Evolutionary conservation across 1,139 yeast genomes (phyloP).

Genomic region (Blastobotrys petasosporus): DNA sequence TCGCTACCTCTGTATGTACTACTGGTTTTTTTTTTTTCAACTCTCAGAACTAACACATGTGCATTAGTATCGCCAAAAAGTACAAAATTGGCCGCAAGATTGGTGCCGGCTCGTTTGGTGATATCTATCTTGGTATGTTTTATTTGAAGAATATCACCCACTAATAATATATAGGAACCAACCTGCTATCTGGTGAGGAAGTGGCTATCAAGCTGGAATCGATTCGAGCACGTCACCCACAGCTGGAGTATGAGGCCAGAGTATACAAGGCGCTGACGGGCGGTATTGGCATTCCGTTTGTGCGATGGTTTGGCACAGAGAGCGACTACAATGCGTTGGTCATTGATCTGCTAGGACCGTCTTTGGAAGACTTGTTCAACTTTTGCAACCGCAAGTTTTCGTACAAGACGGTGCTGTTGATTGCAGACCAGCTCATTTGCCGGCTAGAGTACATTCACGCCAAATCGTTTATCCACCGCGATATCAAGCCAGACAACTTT

Average conservation of each 20-base stretch:
- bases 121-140: slow-evolving; percentile 67
- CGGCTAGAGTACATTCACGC: slow-evolving; percentile 95
- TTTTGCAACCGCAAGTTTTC: slow-evolving; percentile 92
- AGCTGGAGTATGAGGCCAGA: slow-evolving; percentile 91
- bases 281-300: slow-evolving; percentile 95
- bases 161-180: slow-evolving; percentile 45
- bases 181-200: slow-evolving; percentile 92
- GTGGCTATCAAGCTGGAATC: slow-evolving; percentile 94
- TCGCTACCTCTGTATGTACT: not conserved
- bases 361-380: slow-evolving; percentile 90
- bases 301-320: slow-evolving; percentile 96
- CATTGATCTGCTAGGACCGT: slow-evolving; percentile 91
- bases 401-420: slow-evolving; percentile 82
- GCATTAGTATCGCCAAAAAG: slow-evolving; percentile 62
- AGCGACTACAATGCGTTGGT: slow-evolving; percentile 97
- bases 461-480: slow-evolving; percentile 82
- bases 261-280: slow-evolving; percentile 93
- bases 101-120: slow-evolving; percentile 97
- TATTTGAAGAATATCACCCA: not conserved
- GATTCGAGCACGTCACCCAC: slow-evolving; percentile 90
- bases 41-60: not conserved
- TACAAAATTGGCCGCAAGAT: slow-evolving; percentile 93
- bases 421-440: slow-evolving; percentile 92
- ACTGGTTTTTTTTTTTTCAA: not conserved
- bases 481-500: slow-evolving; percentile 93